phyloP scores from a whole-genome alignment of 768 basidiomycete genomes.

The Boletus bicolor region DNA sequence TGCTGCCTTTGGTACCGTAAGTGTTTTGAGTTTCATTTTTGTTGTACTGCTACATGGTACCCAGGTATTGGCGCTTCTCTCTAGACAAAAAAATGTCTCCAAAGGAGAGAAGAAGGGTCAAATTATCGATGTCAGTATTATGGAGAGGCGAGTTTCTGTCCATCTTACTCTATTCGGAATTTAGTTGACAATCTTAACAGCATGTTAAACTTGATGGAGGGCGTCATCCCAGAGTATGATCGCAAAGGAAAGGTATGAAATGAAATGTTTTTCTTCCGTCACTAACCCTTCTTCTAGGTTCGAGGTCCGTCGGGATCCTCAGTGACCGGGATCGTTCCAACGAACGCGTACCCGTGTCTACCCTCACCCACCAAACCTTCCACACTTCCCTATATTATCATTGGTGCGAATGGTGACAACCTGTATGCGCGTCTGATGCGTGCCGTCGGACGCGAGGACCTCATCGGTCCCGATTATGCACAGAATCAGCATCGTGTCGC shows the following conservation, averaged over 20 bases:
- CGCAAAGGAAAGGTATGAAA: slow-evolving; percentile 57
- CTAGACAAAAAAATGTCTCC: slow-evolving; percentile 36
- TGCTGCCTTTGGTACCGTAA: slow-evolving; percentile 69
- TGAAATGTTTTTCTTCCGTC: neutral
- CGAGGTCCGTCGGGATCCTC: slow-evolving; percentile 74
- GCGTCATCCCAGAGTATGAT: slow-evolving; percentile 72
- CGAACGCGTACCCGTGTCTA: slow-evolving; percentile 69
- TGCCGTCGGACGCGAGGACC: slow-evolving; percentile 55
- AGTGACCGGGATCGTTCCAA: slow-evolving; percentile 72
- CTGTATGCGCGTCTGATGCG: slow-evolving; percentile 68
- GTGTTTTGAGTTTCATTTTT: slow-evolving; percentile 4
- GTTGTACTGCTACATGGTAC: neutral
- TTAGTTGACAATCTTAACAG: slow-evolving; percentile 30
- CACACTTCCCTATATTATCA: slow-evolving; percentile 57
- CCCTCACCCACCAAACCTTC: slow-evolving; percentile 40
- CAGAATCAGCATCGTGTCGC: slow-evolving; percentile 42
- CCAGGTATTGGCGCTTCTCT: slow-evolving; percentile 60
- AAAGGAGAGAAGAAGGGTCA: slow-evolving; percentile 38
- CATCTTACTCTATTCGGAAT: neutral
- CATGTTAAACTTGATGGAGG: slow-evolving; percentile 77
- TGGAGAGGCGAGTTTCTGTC: slow-evolving; percentile 50
- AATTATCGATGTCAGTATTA: slow-evolving; percentile 73
- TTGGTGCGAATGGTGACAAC: slow-evolving; percentile 70
- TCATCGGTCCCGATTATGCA: slow-evolving; percentile 50
- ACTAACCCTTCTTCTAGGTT: slow-evolving; percentile 35